These are phyloP conservation scores for Avena eriantha DNA, from an alignment of 176 grass and related monocot genomes.

Conservation along the genomic window DNA sequence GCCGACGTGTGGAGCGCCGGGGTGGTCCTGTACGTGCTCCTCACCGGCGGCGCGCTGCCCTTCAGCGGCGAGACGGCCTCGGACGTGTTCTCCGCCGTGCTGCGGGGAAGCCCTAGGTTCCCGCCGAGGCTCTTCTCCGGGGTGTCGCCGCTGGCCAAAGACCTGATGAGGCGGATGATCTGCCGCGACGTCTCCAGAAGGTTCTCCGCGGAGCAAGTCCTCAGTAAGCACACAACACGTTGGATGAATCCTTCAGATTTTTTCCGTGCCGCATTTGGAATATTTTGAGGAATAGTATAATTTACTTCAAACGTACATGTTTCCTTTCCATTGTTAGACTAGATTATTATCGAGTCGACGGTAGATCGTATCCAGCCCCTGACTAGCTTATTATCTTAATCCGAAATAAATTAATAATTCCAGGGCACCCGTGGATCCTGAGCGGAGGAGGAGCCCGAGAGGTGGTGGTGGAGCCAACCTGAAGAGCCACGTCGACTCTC, in stretches of 20 bases:
- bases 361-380: background rate
- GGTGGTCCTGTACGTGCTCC: slow-evolving; percentile 72
- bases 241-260: background rate
- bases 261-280: slow-evolving; percentile 1
- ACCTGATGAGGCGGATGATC: slow-evolving; percentile 81
- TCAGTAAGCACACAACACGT: slow-evolving; percentile 46
- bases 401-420: background rate
- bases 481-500: slow-evolving; percentile 9
- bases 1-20: slow-evolving; percentile 93
- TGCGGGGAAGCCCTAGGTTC: slow-evolving; percentile 67
- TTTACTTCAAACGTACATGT: background rate
- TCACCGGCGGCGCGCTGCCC: slow-evolving; percentile 72
- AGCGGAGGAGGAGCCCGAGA: slow-evolving; percentile 49
- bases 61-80: slow-evolving; percentile 72
- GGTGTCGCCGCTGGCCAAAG: slow-evolving; percentile 77
- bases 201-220: slow-evolving; percentile 83
- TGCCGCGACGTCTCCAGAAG: slow-evolving; percentile 83
- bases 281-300: background rate
- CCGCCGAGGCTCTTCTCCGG: slow-evolving; percentile 64
- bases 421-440: slow-evolving; percentile 83
- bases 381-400: background rate
- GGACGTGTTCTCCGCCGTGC: slow-evolving; percentile 73
- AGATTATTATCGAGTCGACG: background rate
- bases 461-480: slow-evolving; percentile 35
- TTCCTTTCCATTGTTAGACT: background rate